These are phyloP conservation scores for Phialocephala sp. DNA, from an alignment of 2,329 filamentous ascomycete species.

Conservation along the genomic window DNA sequence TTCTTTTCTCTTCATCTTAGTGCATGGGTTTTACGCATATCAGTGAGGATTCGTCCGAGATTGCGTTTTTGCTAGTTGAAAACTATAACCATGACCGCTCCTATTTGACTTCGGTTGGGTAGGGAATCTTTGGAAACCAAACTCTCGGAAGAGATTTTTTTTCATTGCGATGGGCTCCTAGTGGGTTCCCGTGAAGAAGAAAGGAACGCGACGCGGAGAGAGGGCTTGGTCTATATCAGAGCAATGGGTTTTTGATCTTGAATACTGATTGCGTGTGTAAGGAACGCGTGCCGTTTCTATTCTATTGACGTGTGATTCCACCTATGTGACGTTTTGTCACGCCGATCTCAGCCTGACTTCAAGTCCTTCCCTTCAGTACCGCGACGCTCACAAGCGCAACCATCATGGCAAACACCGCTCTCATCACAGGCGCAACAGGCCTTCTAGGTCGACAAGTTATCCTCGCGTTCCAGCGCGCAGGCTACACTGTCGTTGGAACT, in stretches of 20 bases:
- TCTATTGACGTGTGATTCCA: neutral
- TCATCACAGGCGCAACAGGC: conserved; percentile 86
- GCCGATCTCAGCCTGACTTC: neutral
- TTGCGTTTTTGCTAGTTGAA: conserved; percentile 78
- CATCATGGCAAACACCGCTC: conserved; percentile 56
- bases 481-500: conserved; percentile 75
- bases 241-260: neutral
- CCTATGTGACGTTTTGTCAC: neutral
- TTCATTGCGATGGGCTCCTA: conserved; percentile 57
- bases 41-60: conserved; percentile 88
- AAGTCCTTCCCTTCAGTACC: neutral
- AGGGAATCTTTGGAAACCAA: conserved; percentile 79
- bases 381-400: conserved; percentile 1
- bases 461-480: conserved; percentile 68
- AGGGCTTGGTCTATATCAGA: too few species aligned
- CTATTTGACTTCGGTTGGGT: conserved; percentile 69
- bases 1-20: conserved; percentile 58
- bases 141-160: conserved; percentile 49
- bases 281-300: neutral
- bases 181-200: conserved; percentile 58
- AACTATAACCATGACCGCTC: conserved; percentile 70
- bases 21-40: conserved; percentile 74
- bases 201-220: conserved; percentile 6
- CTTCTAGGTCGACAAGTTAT: conserved; percentile 81
- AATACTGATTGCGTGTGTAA: neutral